phyloP scores from a whole-genome alignment of 2,329 filamentous ascomycete species.

The Talaromyces piceae region DNA sequence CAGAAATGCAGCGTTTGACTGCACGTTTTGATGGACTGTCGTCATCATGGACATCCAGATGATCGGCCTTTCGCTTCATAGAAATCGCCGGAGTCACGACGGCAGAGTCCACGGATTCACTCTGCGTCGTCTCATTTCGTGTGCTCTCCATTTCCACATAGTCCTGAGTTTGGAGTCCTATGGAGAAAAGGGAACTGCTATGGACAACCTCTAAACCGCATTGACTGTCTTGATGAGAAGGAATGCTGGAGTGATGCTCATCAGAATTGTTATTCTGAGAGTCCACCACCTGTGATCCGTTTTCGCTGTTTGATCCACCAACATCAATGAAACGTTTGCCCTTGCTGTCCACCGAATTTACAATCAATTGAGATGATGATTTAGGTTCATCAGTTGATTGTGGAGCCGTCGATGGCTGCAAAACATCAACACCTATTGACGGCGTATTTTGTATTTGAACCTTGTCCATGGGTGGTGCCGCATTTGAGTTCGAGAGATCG shows the following conservation, averaged over 20 bases:
- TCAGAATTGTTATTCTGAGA: conserved; percentile 5
- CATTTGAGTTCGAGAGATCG: conserved; percentile 15
- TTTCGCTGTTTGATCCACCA: not conserved
- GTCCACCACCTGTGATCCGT: conserved; percentile 1
- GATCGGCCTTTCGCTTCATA: conserved; percentile 5
- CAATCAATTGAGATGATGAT: conserved; percentile 26
- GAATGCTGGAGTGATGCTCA: not conserved
- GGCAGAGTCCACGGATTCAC: not conserved
- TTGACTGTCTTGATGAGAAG: conserved; percentile 9
- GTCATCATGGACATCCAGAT: not conserved
- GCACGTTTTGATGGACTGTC: conserved; percentile 4
- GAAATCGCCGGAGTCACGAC: not conserved
- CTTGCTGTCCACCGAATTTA: conserved; percentile 25
- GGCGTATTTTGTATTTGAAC: conserved; percentile 30
- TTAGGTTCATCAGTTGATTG: conserved; percentile 19
- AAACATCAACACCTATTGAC: conserved; percentile 11
- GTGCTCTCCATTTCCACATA: not conserved
- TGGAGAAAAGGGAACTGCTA: conserved; percentile 6
- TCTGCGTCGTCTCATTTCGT: not conserved
- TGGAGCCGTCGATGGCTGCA: conserved; percentile 1
- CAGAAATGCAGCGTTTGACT: not conserved
- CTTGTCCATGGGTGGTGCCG: conserved; percentile 10
- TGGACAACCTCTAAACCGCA: conserved; percentile 4
- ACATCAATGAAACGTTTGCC: conserved; percentile 4
- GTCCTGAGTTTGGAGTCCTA: conserved; percentile 4